Conservation (phyloP, 2,329 filamentous ascomycete species). For the Fulvia fulva region DNA sequence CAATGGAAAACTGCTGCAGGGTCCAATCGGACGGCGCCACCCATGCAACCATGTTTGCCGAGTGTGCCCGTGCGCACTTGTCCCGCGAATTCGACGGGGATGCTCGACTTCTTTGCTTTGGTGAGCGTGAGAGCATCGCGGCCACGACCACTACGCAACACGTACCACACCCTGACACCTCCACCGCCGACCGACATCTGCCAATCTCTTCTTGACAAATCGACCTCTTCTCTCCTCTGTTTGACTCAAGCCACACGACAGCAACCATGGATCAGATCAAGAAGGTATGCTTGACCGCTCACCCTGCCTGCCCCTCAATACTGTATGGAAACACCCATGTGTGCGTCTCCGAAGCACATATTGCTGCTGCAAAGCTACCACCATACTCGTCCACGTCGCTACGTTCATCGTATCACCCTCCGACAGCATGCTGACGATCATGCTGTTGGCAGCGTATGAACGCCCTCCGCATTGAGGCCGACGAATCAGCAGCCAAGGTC, state of each 20-base stretch:
- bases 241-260: slow-evolving; percentile 6
- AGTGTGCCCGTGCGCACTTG: no score
- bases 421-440: slow-evolving; percentile 17
- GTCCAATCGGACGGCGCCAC: no score
- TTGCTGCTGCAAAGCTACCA: background rate
- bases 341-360: background rate
- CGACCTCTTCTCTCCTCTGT: background rate
- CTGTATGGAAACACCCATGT: slow-evolving; percentile 15
- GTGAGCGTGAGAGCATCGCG: background rate
- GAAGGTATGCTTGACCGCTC: slow-evolving; percentile 34
- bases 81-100: background rate
- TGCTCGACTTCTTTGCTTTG: background rate
- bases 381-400: background rate
- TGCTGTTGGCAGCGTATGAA: slow-evolving; percentile 72
- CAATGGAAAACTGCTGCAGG: no score
- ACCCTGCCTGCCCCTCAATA: slow-evolving; percentile 26
- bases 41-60: no score
- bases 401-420: background rate
- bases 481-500: slow-evolving; percentile 73
- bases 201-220: background rate
- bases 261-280: slow-evolving; percentile 42
- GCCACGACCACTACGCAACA: background rate
- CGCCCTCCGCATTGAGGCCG: slow-evolving; percentile 88
- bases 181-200: background rate
- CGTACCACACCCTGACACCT: background rate